Percentiles rank a stretch among this genome's conserved stretches.
These are phyloP conservation scores for Nothophytophthora sp. DNA, from an alignment of 352 stramenopile genomes.

Conservation along the genomic window DNA sequence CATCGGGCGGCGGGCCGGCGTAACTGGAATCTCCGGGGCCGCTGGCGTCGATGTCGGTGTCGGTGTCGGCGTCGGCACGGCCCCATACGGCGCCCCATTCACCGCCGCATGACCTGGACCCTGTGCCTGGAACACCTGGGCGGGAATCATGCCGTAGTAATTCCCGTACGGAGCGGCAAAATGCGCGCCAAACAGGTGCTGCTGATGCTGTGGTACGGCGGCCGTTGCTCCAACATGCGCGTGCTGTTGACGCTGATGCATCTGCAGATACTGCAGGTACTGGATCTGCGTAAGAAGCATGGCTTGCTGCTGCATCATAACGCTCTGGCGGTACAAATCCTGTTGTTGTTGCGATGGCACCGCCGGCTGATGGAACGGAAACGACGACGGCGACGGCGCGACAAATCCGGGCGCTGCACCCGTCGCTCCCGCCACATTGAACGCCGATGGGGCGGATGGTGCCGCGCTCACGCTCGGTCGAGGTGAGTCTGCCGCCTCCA, in stretches of 20 bases:
- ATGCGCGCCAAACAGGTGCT: constrained; percentile 14
- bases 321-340: constrained; percentile 54
- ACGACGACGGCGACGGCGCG: constrained; percentile 8
- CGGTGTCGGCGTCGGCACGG: not conserved
- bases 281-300: constrained; percentile 82
- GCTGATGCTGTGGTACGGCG: constrained; percentile 6
- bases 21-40: constrained; percentile 14
- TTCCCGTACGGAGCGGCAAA: constrained; percentile 32
- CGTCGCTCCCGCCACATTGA: not conserved
- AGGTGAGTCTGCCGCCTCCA: constrained; percentile 21
- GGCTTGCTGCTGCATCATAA: constrained; percentile 81
- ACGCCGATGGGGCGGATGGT: not conserved
- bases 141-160: constrained; percentile 34
- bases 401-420: not conserved
- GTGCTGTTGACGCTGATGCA: constrained; percentile 30
- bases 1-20: constrained; percentile 16
- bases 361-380: constrained; percentile 14
- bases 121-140: constrained; percentile 25
- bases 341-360: constrained; percentile 39
- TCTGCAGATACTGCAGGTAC: constrained; percentile 70
- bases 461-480: constrained; percentile 12
- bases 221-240: not conserved
- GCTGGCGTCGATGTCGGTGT: constrained; percentile 5
- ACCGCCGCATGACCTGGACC: not conserved
- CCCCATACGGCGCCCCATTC: constrained; percentile 7